Conservation (phyloP, 2,329 filamentous ascomycete genomes). For the Sporothrix brunneoviolacea region DNA sequence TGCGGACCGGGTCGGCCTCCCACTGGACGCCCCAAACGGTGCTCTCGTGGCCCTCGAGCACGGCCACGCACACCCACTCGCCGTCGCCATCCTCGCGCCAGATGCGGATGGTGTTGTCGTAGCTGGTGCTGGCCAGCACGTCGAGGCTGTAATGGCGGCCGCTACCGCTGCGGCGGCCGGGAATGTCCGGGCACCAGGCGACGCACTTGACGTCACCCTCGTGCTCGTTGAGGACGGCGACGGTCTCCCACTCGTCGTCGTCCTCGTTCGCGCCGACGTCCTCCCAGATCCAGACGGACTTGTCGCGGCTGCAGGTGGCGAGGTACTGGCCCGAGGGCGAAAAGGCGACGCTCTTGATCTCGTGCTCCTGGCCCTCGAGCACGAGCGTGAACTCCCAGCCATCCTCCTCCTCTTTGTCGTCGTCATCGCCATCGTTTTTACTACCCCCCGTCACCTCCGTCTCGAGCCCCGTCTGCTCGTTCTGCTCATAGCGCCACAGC, state of each 20-base stretch:
- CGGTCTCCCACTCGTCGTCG: slow-evolving; percentile 94
- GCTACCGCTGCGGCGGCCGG: slow-evolving; percentile 31
- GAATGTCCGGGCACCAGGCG: slow-evolving; percentile 74
- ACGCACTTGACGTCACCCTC: slow-evolving; percentile 93
- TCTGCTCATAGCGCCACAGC: slow-evolving; percentile 64
- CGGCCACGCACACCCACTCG: slow-evolving; percentile 86
- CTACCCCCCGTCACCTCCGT: slow-evolving; percentile 31
- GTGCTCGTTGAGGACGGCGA: slow-evolving; percentile 91
- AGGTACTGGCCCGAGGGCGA: slow-evolving; percentile 68
- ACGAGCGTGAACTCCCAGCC: slow-evolving; percentile 93
- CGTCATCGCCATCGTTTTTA: slow-evolving; percentile 26
- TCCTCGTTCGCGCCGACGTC: slow-evolving; percentile 67
- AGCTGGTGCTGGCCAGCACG: slow-evolving; percentile 81
- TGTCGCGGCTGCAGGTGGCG: slow-evolving; percentile 87
- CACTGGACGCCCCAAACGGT: slow-evolving; percentile 89
- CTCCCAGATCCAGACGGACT: slow-evolving; percentile 98
- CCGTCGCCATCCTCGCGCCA: slow-evolving; percentile 84
- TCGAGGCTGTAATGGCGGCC: slow-evolving; percentile 49
- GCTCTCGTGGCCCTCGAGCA: slow-evolving; percentile 70
- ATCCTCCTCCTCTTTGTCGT: slow-evolving; percentile 56
- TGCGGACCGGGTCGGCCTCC: slow-evolving; percentile 42
- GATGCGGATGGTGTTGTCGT: slow-evolving; percentile 83
- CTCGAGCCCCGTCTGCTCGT: slow-evolving; percentile 30
- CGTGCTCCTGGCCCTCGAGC: slow-evolving; percentile 89
- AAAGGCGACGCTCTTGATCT: slow-evolving; percentile 78